These are phyloP conservation scores for Aspergillus latus DNA, from an alignment of 2,329 filamentous ascomycete genomes.

Conservation along the genomic window DNA sequence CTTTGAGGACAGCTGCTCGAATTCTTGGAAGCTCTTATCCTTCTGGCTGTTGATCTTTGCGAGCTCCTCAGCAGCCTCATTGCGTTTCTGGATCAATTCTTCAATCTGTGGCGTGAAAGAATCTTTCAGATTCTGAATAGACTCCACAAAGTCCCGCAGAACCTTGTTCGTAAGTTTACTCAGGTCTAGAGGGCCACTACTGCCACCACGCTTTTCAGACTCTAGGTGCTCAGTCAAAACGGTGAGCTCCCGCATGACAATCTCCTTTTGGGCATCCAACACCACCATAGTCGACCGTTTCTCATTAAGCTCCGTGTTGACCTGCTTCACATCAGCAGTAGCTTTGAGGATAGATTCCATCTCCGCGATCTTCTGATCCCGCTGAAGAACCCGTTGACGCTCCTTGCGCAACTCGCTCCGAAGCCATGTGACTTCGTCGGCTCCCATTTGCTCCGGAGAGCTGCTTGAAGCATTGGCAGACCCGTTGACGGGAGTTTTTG, in stretches of 20 bases:
- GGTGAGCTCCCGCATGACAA: conserved; percentile 89
- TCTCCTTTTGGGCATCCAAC: conserved; percentile 89
- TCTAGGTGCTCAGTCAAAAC: conserved; percentile 86
- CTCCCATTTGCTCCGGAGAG: conserved; percentile 48
- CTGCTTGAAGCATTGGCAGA: conserved; percentile 66
- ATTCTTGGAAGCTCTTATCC: conserved; percentile 90
- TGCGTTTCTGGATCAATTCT: conserved; percentile 84
- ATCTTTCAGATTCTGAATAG: conserved; percentile 71
- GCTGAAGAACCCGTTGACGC: conserved; percentile 80
- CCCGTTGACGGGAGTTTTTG: conserved; percentile 62
- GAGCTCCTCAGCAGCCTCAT: conserved; percentile 81
- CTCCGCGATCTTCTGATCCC: conserved; percentile 81
- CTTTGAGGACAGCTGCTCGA: conserved; percentile 90
- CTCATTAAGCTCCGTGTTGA: conserved; percentile 84
- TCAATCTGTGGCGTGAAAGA: conserved; percentile 74
- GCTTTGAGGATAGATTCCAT: conserved; percentile 62
- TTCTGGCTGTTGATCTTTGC: conserved; percentile 78
- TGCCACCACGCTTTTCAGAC: conserved; percentile 72
- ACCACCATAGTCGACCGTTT: conserved; percentile 96
- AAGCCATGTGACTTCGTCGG: conserved; percentile 65
- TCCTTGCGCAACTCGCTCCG: conserved; percentile 75
- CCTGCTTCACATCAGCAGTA: conserved; percentile 65
- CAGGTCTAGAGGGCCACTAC: conserved; percentile 75
- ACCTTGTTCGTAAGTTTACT: conserved; percentile 66
- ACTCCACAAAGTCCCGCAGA: conserved; percentile 61